Evolutionary conservation across 176 grass and related monocot species (phyloP).

Genomic region (Cenchrus americanus): DNA sequence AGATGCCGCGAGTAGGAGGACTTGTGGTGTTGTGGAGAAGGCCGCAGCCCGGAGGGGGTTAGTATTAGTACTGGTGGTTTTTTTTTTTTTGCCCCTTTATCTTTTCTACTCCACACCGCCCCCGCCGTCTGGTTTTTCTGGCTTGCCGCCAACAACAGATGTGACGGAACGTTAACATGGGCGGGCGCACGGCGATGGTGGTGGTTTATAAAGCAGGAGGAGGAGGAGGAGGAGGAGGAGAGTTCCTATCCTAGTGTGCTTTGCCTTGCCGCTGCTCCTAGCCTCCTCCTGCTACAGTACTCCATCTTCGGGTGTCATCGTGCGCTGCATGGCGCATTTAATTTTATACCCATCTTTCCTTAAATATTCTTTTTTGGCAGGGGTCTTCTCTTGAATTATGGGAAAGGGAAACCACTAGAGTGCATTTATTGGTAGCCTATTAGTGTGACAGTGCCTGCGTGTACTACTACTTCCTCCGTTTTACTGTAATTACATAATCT

Average conservation of each 20-base stretch:
- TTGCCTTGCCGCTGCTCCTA: neutral
- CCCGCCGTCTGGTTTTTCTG: neutral
- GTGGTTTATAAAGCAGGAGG: slow-evolving; percentile 9
- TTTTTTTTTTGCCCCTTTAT: neutral
- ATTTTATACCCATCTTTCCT: neutral
- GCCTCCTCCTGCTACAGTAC: no score
- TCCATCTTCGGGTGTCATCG: neutral
- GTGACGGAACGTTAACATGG: neutral
- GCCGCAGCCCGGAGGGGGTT: no score
- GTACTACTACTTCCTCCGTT: no score
- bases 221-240: no score
- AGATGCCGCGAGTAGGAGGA: neutral
- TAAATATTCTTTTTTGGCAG: neutral
- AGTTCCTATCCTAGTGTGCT: slow-evolving; percentile 40
- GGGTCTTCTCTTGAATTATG: no score
- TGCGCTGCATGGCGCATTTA: neutral
- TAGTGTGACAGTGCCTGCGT: neutral
- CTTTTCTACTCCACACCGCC: neutral
- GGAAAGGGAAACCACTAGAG: neutral
- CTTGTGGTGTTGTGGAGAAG: neutral
- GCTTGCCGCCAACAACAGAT: neutral
- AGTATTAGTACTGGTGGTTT: neutral
- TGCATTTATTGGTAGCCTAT: neutral
- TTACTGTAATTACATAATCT: no score
- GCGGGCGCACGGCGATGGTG: neutral